Evolutionary conservation across 1,284 basidiomycete genomes (phyloP).

Genomic region (Athelia sp.): DNA sequence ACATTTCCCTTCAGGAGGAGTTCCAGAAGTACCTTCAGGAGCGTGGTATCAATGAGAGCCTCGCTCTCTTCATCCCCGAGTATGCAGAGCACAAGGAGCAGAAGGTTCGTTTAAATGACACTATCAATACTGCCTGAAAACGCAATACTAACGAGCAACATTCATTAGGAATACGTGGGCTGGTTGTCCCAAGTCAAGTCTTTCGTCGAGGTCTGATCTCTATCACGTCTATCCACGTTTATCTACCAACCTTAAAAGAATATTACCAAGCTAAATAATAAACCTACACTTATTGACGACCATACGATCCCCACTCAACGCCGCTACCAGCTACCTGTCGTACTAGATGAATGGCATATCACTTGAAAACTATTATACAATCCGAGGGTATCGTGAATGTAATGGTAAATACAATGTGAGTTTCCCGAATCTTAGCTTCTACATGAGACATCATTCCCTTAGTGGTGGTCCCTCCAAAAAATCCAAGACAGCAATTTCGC

Average conservation of each 20-base stretch:
- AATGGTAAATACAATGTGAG: too few relatives aligned
- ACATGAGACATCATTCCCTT: too few relatives aligned
- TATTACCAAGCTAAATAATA: neutral
- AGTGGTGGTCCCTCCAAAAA: too few relatives aligned
- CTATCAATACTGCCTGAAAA: too few relatives aligned
- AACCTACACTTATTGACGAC: neutral
- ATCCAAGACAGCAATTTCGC: too few relatives aligned
- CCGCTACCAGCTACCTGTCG: neutral
- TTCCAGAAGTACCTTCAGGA: conserved; percentile 83
- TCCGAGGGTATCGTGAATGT: too few relatives aligned
- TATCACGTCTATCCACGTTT: neutral
- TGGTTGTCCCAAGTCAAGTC: conserved; percentile 85
- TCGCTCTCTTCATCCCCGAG: conserved; percentile 81
- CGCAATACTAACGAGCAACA: neutral
- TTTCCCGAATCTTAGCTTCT: too few relatives aligned
- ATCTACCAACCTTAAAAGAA: neutral
- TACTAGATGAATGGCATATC: too few relatives aligned
- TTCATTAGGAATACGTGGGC: conserved; percentile 79
- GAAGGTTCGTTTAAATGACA: conserved; percentile 58
- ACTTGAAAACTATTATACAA: too few relatives aligned
- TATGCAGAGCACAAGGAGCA: conserved; percentile 90
- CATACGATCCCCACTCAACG: neutral
- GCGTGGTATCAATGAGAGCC: conserved; percentile 79
- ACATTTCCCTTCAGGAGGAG: conserved; percentile 81
- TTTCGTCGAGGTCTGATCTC: conserved; percentile 63